Conservation (phyloP, 129 eudicot genomes). For the Daucus carota region DNA sequence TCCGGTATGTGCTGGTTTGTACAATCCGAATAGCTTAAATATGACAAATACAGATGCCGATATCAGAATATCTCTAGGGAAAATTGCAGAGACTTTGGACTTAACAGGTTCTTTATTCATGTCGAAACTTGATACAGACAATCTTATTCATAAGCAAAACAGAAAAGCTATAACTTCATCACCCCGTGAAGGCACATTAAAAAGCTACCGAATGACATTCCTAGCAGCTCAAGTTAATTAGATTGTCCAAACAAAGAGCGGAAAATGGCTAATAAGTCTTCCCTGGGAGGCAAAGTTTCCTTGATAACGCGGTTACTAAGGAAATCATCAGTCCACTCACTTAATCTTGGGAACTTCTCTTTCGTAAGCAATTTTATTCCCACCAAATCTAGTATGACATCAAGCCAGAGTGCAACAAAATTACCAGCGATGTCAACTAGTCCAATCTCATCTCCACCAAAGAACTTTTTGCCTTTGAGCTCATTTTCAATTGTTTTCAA, state of each 20-base stretch:
- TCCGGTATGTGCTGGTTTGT: background rate
- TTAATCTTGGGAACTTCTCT: constrained; percentile 7
- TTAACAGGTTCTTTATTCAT: too few relatives aligned
- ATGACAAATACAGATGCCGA: too few relatives aligned
- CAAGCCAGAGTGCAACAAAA: constrained; percentile 16
- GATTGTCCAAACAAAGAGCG: background rate
- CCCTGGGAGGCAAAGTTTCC: background rate
- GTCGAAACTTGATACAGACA: too few relatives aligned
- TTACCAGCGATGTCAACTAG: constrained; percentile 13
- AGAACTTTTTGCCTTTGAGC: constrained; percentile 20
- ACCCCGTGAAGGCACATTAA: too few relatives aligned
- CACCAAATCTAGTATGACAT: constrained; percentile 4
- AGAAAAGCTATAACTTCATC: background rate
- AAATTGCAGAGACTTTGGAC: background rate
- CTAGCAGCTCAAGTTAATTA: too few relatives aligned
- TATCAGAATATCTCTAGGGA: too few relatives aligned
- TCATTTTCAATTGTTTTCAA: constrained; percentile 15
- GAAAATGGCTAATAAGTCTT: background rate
- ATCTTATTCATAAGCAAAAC: background rate
- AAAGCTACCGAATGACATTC: background rate
- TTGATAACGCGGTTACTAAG: constrained; percentile 7
- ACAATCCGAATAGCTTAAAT: background rate
- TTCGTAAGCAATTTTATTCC: constrained; percentile 7
- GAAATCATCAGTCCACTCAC: constrained; percentile 18
- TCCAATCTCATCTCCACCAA: constrained; percentile 23